Evolutionary conservation across 2,329 filamentous ascomycete genomes (phyloP), one percentile per base, ranked within the genome.

Genomic region (Hymenoscyphus occultus): DNA sequence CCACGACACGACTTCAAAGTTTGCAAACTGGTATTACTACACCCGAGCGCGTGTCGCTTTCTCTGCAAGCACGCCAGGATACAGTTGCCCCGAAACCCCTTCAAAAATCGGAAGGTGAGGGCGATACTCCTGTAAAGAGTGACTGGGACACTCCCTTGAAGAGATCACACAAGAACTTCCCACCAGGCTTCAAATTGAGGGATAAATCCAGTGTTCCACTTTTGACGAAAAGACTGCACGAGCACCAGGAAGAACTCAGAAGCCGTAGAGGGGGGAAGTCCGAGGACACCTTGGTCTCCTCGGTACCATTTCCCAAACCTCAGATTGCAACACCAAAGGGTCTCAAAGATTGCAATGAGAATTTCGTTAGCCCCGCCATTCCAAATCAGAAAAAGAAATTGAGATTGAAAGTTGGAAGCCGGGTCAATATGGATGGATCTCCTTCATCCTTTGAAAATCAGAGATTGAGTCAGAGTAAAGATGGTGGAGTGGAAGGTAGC

Each of bases 221-320:
- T 1, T 57, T 69, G 32, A 69, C 62, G 10, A 59, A 68, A 48
- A 68, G 64, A 42, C 22, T 69, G 22, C 57, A 65, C 5, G 61
- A 64, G 2, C 65, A 67, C 28, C 64, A 68, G 56, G 64, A 70
- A 56, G 63, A 70, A 9, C 56, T 67, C 6, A 62, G 60, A 42
- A 62, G 59, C 6, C 65, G 58, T 9, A 64, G 61, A 12, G 60
- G 65, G 35, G 58, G 39, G 31, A 56, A 67, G 39, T 39, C 48
- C 32, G 39, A 70, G 16, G 39, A 65, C 56, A 35, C 35, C 5
- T 35, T 35, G 35, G 35, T 54, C 48, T 28, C 48, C 19, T 5
- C 48, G 3, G 35, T 35, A 22, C 48, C 19, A 22, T 22, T 22
- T 14, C 48, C 6, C 1, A 19, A 54, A 54, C 19, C n/a, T 4